Evolutionary conservation across 1,139 yeast genomes (phyloP).

Genomic region (Suhomyces guaymorum): DNA sequence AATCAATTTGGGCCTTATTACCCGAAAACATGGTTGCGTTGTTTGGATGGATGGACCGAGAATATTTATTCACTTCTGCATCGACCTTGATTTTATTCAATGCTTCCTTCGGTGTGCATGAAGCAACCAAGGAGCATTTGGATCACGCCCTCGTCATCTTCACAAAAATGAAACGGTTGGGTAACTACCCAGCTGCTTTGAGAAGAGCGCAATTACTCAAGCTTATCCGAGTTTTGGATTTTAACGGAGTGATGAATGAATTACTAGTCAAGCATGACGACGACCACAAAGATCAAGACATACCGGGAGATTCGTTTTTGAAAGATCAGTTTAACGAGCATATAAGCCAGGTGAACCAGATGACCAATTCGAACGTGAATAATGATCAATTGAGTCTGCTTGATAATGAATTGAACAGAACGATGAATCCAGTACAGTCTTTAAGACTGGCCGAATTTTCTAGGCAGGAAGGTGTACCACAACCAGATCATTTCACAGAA

Average conservation of each 20-base stretch:
- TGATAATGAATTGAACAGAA: conserved; percentile 10
- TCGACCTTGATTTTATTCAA: conserved; percentile 75
- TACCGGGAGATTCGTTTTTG: conserved; percentile 6
- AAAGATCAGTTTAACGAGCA: conserved; percentile 14
- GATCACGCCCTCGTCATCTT: conserved; percentile 73
- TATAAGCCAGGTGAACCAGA: conserved; percentile 14
- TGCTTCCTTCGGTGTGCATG: conserved; percentile 82
- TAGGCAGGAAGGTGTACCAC: not conserved
- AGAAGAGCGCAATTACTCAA: conserved; percentile 72
- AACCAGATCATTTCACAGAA: not conserved
- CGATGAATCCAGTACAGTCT: conserved; percentile 7
- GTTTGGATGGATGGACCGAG: conserved; percentile 89
- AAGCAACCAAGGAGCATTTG: conserved; percentile 68
- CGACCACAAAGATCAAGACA: conserved; percentile 21
- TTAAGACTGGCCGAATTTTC: conserved; percentile 2
- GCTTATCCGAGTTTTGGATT: conserved; percentile 64
- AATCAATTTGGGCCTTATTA: conserved; percentile 70
- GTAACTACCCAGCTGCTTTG: conserved; percentile 76
- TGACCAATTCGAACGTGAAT: conserved; percentile 11
- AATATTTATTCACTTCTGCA: conserved; percentile 77
- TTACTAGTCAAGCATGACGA: conserved; percentile 61
- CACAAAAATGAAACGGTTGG: conserved; percentile 72
- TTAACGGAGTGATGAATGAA: conserved; percentile 62
- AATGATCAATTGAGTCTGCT: conserved; percentile 14
- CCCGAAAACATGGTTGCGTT: conserved; percentile 79